phyloP scores from a whole-genome alignment of 148 eudicot species.

The Heliamphora exappendiculata region DNA sequence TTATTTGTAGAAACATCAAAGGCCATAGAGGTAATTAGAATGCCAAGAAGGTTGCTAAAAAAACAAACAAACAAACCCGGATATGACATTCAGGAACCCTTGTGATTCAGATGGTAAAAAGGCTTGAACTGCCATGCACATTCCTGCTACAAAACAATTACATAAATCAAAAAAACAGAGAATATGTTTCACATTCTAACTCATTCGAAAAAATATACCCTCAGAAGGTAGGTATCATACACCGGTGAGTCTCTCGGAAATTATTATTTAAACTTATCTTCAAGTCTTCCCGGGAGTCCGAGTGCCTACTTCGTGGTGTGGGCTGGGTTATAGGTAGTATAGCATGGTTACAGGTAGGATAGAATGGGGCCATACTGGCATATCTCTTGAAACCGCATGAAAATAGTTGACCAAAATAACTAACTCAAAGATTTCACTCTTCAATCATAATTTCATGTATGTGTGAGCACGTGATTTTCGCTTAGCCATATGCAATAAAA shows the following conservation, averaged over 20 bases:
- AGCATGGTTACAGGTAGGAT: neutral
- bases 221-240: neutral
- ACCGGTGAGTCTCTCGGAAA: neutral
- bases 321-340: neutral
- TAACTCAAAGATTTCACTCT: no score
- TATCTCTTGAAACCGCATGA: neutral
- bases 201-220: neutral
- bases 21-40: no score
- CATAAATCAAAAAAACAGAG: neutral
- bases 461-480: no score
- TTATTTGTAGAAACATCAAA: no score
- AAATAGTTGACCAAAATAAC: no score
- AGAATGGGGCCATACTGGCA: no score
- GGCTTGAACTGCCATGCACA: conserved; percentile 96
- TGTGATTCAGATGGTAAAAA: conserved; percentile 62
- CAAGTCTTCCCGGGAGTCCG: no score
- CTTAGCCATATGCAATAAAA: no score
- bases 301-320: neutral
- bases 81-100: conserved; percentile 51
- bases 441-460: no score
- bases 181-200: neutral
- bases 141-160: conserved; percentile 37
- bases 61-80: conserved; percentile 71
- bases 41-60: no score
- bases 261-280: no score